phyloP scores from a whole-genome alignment of 2,329 filamentous ascomycete genomes.

The Apiospora koreana region DNA sequence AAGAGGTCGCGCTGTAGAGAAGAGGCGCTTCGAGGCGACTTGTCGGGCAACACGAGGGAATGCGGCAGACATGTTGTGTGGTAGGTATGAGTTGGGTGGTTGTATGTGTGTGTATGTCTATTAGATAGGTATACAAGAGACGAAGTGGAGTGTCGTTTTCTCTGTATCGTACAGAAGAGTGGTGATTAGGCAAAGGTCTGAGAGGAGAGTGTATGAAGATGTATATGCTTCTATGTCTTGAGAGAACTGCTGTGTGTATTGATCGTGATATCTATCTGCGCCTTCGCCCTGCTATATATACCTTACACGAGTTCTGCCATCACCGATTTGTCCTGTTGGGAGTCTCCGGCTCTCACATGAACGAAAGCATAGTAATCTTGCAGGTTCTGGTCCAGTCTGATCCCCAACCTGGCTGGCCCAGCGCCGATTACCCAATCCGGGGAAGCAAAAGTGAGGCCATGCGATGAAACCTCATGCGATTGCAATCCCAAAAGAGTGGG shows the following conservation, averaged over 20 bases:
- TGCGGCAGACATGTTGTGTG: constrained; percentile 4
- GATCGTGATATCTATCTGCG: not conserved
- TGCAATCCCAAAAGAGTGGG: not conserved
- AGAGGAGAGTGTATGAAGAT: constrained; percentile 1
- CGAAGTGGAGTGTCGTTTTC: not conserved
- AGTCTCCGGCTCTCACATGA: not conserved
- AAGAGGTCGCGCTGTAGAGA: constrained; percentile 4
- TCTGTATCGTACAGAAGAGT: constrained; percentile 7
- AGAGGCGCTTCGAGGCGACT: constrained; percentile 4
- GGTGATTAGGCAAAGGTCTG: not conserved
- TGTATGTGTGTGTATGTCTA: not conserved
- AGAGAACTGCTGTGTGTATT: constrained; percentile 1
- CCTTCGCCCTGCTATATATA: not conserved
- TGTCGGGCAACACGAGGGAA: constrained; percentile 4
- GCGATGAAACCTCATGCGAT: constrained; percentile 9
- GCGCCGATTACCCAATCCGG: not conserved
- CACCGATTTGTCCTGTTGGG: not conserved
- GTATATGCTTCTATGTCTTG: constrained; percentile 1
- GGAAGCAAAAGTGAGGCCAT: constrained; percentile 4
- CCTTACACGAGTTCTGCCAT: not conserved
- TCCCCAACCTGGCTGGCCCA: not conserved
- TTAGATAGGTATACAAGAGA: not conserved
- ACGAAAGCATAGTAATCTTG: not conserved
- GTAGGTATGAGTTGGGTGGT: not conserved
- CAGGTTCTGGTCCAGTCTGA: not conserved